Evolutionary conservation across 2,329 filamentous ascomycete species (phyloP).

Genomic region (Penicillium frequentans): DNA sequence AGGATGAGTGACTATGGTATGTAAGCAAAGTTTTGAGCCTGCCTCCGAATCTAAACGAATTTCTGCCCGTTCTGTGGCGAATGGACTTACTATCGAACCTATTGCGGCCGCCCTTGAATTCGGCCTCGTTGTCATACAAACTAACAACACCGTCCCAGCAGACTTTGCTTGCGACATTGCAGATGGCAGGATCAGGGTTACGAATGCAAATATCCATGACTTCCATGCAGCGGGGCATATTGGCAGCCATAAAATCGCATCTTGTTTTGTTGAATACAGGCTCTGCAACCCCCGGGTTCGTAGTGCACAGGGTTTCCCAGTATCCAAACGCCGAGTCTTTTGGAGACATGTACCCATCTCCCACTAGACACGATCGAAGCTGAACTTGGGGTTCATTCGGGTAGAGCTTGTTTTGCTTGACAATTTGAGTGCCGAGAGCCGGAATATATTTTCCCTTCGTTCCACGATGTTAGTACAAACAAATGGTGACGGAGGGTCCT

Average conservation of each 20-base stretch:
- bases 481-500: too few species aligned
- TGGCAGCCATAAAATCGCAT: constrained; percentile 48
- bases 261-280: constrained; percentile 49
- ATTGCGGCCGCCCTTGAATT: constrained; percentile 19
- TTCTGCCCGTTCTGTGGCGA: too few species aligned
- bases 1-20: constrained; percentile 17
- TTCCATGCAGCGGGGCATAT: constrained; percentile 48
- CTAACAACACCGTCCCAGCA: constrained; percentile 16
- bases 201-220: constrained; percentile 38
- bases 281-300: constrained; percentile 43
- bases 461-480: neutral
- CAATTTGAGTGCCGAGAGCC: constrained; percentile 44
- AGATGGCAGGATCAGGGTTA: constrained; percentile 18
- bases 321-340: constrained; percentile 45
- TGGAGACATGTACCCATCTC: constrained; percentile 49
- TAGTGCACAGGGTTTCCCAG: constrained; percentile 50
- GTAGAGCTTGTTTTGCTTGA: constrained; percentile 45
- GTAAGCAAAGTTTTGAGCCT: neutral
- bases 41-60: neutral
- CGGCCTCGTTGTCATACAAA: constrained; percentile 22
- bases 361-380: constrained; percentile 47
- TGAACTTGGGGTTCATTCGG: constrained; percentile 44
- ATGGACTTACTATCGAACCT: constrained; percentile 24
- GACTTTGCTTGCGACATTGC: constrained; percentile 13
- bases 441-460: constrained; percentile 51